Evolutionary conservation across 164 flowering plant genomes (phyloP).

Genomic region (Vitis cinerea): DNA sequence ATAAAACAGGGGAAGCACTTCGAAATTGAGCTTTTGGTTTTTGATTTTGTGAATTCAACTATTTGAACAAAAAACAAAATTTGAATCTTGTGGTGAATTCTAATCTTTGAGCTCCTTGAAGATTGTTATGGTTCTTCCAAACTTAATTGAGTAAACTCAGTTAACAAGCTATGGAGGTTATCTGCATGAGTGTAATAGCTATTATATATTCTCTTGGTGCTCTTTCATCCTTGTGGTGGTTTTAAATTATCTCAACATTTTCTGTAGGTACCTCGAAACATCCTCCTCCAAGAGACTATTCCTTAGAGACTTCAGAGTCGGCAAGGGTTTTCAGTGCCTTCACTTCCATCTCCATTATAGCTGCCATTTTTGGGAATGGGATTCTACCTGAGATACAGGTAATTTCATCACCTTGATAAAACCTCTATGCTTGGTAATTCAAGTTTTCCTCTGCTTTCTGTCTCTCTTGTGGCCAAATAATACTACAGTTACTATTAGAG

Average conservation of each 20-base stretch:
- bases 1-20: too few relatives aligned
- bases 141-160: too few relatives aligned
- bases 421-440: background rate
- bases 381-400: slow-evolving; percentile 97
- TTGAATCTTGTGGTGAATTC: background rate
- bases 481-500: background rate
- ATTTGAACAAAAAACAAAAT: background rate
- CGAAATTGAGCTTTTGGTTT: background rate
- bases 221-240: background rate
- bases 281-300: slow-evolving; percentile 73
- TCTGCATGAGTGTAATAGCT: too few relatives aligned
- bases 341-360: slow-evolving; percentile 86
- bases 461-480: too few relatives aligned
- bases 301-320: slow-evolving; percentile 51
- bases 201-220: too few relatives aligned
- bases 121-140: background rate
- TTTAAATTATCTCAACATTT: slow-evolving; percentile 1
- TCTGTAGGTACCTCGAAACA: slow-evolving; percentile 57
- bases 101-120: background rate
- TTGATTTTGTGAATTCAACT: background rate
- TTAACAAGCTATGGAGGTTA: too few relatives aligned
- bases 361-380: slow-evolving; percentile 90
- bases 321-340: slow-evolving; percentile 70
- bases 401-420: slow-evolving; percentile 11
- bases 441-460: too few relatives aligned